Evolutionary conservation across 2,329 filamentous ascomycete genomes (phyloP).

Genomic region (Alternaria infectoria): DNA sequence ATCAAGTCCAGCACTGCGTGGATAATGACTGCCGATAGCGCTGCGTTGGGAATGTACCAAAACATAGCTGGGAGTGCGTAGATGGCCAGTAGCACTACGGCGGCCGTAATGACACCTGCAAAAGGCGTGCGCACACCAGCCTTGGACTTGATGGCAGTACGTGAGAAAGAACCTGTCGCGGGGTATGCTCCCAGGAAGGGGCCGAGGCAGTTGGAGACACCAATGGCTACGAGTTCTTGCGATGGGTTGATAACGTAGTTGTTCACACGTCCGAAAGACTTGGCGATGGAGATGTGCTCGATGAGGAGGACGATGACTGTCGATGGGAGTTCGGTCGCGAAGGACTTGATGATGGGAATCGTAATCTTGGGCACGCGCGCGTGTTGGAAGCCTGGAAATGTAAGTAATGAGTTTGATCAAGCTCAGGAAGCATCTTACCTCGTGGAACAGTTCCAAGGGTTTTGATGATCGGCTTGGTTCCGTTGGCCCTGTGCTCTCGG

Average conservation of each 20-base stretch:
- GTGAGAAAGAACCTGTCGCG: conserved; percentile 92
- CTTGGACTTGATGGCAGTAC: conserved; percentile 97
- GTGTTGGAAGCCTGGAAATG: conserved; percentile 68
- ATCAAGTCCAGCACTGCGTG: conserved; percentile 94
- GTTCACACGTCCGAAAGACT: conserved; percentile 93
- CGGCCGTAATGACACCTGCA: conserved; percentile 84
- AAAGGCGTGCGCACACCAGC: conserved; percentile 92
- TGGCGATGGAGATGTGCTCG: conserved; percentile 96
- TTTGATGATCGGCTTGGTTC: conserved; percentile 67
- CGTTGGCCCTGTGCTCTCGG: conserved; percentile 53
- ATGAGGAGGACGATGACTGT: conserved; percentile 92
- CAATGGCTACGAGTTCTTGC: conserved; percentile 94
- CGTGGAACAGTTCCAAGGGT: conserved; percentile 80
- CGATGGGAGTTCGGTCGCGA: conserved; percentile 77
- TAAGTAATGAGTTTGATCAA: conserved; percentile 2
- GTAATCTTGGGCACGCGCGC: conserved; percentile 76
- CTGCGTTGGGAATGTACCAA: conserved; percentile 87
- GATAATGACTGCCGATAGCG: conserved; percentile 88
- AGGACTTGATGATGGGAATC: conserved; percentile 68
- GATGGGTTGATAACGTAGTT: conserved; percentile 98
- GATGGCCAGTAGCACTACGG: conserved; percentile 86
- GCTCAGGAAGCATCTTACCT: conserved; percentile 53
- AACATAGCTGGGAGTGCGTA: conserved; percentile 90
- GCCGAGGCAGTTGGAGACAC: conserved; percentile 85
- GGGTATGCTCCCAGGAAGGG: conserved; percentile 92